A percentile compares a stretch with the other conserved stretches of the same genome.
Evolutionary conservation across 2,329 filamentous ascomycete species (phyloP).

Genomic region (Zymoseptoria ardabiliae): DNA sequence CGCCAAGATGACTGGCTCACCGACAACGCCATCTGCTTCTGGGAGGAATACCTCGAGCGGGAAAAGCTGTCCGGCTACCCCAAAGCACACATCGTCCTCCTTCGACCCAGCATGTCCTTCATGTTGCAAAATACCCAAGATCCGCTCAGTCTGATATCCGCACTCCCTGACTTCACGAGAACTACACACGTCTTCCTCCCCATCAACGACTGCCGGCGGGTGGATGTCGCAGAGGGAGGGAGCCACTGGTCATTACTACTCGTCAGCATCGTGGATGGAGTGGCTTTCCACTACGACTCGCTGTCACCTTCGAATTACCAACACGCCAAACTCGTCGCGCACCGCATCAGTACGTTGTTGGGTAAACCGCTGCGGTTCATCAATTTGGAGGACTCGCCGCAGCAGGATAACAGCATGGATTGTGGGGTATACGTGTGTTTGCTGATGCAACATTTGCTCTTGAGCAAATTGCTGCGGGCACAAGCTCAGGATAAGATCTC

Average conservation of each 20-base stretch:
- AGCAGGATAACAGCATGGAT: slow-evolving; percentile 87
- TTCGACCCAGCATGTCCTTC: slow-evolving; percentile 88
- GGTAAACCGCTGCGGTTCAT: slow-evolving; percentile 63
- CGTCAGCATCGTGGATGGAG: slow-evolving; percentile 77
- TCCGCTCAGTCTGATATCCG: slow-evolving; percentile 51
- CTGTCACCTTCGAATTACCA: slow-evolving; percentile 66
- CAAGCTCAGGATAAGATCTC: slow-evolving; percentile 79
- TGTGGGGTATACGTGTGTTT: slow-evolving; percentile 96
- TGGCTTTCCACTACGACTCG: slow-evolving; percentile 96
- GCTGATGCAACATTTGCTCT: slow-evolving; percentile 85
- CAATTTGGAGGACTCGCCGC: slow-evolving; percentile 75
- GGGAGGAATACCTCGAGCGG: slow-evolving; percentile 93
- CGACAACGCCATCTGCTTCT: slow-evolving; percentile 95
- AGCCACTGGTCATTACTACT: slow-evolving; percentile 92
- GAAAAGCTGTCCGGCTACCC: slow-evolving; percentile 76
- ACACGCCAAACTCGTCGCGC: slow-evolving; percentile 63
- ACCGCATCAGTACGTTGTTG: slow-evolving; percentile 63
- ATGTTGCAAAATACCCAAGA: slow-evolving; percentile 71
- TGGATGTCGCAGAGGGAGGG: slow-evolving; percentile 74
- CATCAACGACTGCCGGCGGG: slow-evolving; percentile 79
- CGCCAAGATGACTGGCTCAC: slow-evolving; percentile 85
- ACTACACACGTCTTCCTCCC: slow-evolving; percentile 93
- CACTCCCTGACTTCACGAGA: slow-evolving; percentile 70
- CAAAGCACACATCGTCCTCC: slow-evolving; percentile 77
- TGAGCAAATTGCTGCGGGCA: slow-evolving; percentile 72